Base-by-base conservation (phyloP, 148 eudicot genomes). In the Beta vulgaris region DNA sequence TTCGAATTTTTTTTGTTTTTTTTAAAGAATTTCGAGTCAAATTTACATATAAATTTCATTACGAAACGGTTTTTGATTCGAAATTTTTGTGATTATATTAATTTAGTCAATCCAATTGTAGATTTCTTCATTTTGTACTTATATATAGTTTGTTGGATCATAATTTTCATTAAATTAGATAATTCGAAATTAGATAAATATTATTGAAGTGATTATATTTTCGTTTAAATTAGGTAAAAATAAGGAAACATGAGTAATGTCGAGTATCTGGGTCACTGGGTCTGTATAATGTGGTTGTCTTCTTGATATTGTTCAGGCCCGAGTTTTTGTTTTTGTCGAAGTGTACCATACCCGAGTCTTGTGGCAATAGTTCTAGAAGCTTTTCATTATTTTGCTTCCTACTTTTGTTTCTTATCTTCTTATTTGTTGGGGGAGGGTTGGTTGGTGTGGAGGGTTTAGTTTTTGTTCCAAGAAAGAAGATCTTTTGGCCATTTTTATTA, bases 241-340 rank as follows among this genome's bases (percentile, higher is more conserved):
- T n/a, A n/a, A n/a, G n/a, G n/a, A n/a, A n/a, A n/a, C 21, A 46
- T 71, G 67, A 32, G 63, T 34, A 3, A 48, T 49, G 64, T 29
- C 61, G 48, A 64, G 70, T 74, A 49, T 53, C 49, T 54, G 28
- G 74, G 74, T 18, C 36, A 3, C 60, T 55, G 77, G 51, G 40
- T 44, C 43, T 43, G 23, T 59, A 49, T 68, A 68, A 68, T 74
- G 57, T 16, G 32, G 43, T 9, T 63, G 63, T 26, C 23, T 14
- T 16, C 19, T 42, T 43, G 61, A 29, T 7, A 35, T 34, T 71
- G 68, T 37, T 44, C 51, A 23, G 71, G 55, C 28, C 37, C 34
- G 36, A 44, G 75, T 39, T 66, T 75, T 68, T 68, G 78, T 68
- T 76, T 54, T 35, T 40, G 71, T 26, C 13, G 23, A 62, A 67